These are phyloP conservation scores for Cadophora sp. DNA, from an alignment of 2,329 filamentous ascomycete species.

Conservation along the genomic window DNA sequence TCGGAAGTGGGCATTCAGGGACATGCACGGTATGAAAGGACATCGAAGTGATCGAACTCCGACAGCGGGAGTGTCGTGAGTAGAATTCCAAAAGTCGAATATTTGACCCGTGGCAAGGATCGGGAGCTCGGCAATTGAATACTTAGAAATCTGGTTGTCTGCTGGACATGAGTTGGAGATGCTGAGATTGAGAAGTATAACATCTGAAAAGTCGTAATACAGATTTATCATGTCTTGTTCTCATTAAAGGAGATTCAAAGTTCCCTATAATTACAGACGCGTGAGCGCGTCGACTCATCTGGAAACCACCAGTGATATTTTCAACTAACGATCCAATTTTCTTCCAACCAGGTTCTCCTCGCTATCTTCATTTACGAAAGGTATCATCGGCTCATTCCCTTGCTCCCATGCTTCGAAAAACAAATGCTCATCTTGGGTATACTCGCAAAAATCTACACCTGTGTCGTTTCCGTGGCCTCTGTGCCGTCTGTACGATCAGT, in stretches of 20 bases:
- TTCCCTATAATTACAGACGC: neutral
- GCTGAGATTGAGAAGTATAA: neutral
- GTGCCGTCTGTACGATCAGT: conserved; percentile 7
- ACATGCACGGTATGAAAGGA: neutral
- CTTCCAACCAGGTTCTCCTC: neutral
- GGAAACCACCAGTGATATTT: too few species aligned
- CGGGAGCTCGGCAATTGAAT: neutral
- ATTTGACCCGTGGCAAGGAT: neutral
- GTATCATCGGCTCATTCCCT: neutral
- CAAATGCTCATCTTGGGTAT: conserved; percentile 7
- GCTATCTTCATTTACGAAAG: neutral
- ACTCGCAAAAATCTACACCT: conserved; percentile 9
- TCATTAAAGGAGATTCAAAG: neutral
- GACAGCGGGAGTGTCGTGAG: neutral
- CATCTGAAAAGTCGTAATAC: neutral
- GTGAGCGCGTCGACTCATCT: neutral
- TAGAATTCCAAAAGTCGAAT: too few species aligned
- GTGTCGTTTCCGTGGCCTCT: conserved; percentile 8
- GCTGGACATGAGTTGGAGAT: neutral
- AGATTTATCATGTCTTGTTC: neutral
- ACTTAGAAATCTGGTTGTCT: neutral
- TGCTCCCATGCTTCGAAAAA: neutral
- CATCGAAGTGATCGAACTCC: neutral
- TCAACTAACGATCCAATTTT: neutral
- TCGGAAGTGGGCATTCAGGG: neutral